A percentile compares a stretch with the other conserved stretches of the same genome.
These are phyloP conservation scores for Neospermospora avenae DNA, from an alignment of 2,329 filamentous ascomycete species.

Conservation along the genomic window DNA sequence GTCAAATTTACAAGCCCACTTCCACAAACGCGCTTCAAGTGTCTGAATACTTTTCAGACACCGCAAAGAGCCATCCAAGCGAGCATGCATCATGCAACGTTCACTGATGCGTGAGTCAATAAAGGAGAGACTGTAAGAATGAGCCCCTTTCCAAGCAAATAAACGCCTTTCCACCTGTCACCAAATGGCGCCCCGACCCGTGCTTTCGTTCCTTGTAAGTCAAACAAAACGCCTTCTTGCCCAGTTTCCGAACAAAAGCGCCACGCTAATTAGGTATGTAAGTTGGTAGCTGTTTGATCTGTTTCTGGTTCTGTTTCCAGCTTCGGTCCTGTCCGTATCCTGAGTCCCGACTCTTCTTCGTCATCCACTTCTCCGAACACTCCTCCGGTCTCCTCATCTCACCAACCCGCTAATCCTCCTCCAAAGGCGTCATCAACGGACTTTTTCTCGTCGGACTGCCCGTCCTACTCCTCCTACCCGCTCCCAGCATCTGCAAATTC, in stretches of 20 bases:
- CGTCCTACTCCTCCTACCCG: slow-evolving; percentile 47
- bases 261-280: slow-evolving; percentile 20
- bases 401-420: slow-evolving; percentile 34
- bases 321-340: background rate
- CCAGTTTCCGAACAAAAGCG: slow-evolving; percentile 15
- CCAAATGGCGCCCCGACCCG: background rate
- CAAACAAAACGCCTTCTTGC: slow-evolving; percentile 1
- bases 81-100: too few species aligned
- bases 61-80: too few species aligned
- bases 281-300: background rate
- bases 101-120: too few species aligned
- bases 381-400: background rate
- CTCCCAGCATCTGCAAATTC: slow-evolving; percentile 50
- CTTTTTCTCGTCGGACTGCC: slow-evolving; percentile 53
- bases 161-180: too few species aligned
- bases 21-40: too few species aligned
- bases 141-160: too few species aligned
- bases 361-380: background rate
- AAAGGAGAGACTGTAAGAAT: too few species aligned
- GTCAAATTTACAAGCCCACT: too few species aligned
- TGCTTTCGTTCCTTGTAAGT: background rate
- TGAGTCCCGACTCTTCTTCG: background rate
- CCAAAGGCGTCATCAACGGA: slow-evolving; percentile 49
- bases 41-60: too few species aligned
- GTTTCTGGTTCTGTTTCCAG: background rate